Percentiles rank a stretch among this genome's conserved stretches.
These are phyloP conservation scores for Scutellaria baicalensis DNA, from an alignment of 257 asterid genomes.

Conservation along the genomic window DNA sequence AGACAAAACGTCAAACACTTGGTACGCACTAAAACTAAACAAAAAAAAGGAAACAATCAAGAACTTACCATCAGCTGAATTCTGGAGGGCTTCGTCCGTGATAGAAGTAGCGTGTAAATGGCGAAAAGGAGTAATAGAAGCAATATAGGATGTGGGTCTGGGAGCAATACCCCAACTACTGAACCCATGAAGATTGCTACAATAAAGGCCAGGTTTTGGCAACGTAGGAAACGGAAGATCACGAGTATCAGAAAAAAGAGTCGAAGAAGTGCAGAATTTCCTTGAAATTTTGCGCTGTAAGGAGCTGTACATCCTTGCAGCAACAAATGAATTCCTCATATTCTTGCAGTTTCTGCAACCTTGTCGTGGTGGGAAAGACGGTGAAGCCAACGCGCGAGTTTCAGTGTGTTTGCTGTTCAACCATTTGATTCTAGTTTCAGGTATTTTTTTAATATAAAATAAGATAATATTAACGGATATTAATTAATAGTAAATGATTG, in stretches of 20 bases:
- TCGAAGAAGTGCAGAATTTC: not conserved
- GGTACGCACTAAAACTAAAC: slow-evolving; percentile 16
- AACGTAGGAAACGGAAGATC: slow-evolving; percentile 11
- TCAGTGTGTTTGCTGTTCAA: too few relatives aligned
- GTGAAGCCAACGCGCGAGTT: not conserved
- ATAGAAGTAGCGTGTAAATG: slow-evolving; percentile 20
- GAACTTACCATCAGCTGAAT: slow-evolving; percentile 16
- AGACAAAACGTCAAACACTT: slow-evolving; percentile 42
- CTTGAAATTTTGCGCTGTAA: slow-evolving; percentile 6
- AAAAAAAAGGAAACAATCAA: not conserved
- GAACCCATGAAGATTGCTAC: not conserved
- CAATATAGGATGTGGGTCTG: slow-evolving; percentile 21
- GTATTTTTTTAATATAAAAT: too few relatives aligned
- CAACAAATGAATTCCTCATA: slow-evolving; percentile 23
- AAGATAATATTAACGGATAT: too few relatives aligned
- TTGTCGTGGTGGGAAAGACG: not conserved
- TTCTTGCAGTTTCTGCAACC: not conserved
- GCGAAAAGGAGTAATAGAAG: slow-evolving; percentile 21
- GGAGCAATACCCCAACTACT: not conserved
- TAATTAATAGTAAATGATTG: too few relatives aligned
- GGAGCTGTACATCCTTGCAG: slow-evolving; percentile 6
- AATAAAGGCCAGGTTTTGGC: slow-evolving; percentile 5
- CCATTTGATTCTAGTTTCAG: too few relatives aligned
- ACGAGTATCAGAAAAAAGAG: slow-evolving; percentile 12
- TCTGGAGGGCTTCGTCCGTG: slow-evolving; percentile 1